Evolutionary conservation across 805 yeast genomes (phyloP), one percentile per base, ranked within the genome.

Genomic region (Schwanniomyces occidentalis): DNA sequence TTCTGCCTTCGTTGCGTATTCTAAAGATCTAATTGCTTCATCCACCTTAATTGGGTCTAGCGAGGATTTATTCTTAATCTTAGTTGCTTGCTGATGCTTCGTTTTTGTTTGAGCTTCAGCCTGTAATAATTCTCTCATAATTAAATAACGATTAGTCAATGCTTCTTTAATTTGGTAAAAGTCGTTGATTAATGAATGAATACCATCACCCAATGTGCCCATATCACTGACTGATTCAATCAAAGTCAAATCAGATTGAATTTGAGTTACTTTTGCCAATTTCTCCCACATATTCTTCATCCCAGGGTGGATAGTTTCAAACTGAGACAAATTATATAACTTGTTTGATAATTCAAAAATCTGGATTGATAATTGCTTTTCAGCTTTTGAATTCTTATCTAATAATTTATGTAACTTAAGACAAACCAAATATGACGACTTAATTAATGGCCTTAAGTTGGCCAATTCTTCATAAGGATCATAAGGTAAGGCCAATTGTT

Each of bases 101-200:
- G 75, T 62, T 46, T 75, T 78, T 1, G 95, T 79, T 37, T 71
- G 77, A 6, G 80, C 77, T 56, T 90, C 95, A 2, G 96, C 90
- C 52, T 78, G 84, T 20, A 76, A 51, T 33, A 88, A 67, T 46
- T 93, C 99, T 35, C 97, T 75, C 96, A 93, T 93, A 24, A 91
- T 63, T 38, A 93, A 69, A 57, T 93, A 96, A 40, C 99, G 73
- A 61, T 91, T 90, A 0, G 99, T 93, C 35, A 93, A 67, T 0
- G 96, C 83, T 61, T 93, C 99, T 58, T 93, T 93, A 38, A 90
- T 83, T 38, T 84, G 81, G 57, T 82, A 93, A 10, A 93, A 82
- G 48, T 90, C 96, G 41, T 76, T 75, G 3, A 78, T 65, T 18
- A 88, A 65, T 48, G 75, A 67, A 37, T 71, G 77, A 10, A 88